Percentiles rank a stretch among this genome's conserved stretches.
Evolutionary conservation across 1,139 yeast genomes (phyloP).

Genomic region (Yamadazyma songkhlaensis): DNA sequence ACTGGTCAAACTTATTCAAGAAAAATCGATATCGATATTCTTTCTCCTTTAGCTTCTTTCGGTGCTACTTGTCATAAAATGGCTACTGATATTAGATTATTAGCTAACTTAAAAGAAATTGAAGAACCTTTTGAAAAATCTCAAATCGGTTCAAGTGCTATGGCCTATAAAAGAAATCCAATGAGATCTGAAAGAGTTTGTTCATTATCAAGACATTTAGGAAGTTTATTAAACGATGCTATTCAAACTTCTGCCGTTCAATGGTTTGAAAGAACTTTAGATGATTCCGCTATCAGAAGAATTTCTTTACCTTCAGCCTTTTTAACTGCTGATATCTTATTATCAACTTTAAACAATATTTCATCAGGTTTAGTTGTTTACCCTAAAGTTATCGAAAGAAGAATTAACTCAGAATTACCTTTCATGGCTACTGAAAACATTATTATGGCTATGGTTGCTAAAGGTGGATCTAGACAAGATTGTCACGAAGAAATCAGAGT

Average conservation of each 20-base stretch:
- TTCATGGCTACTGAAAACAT: conserved; percentile 99
- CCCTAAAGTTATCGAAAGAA: conserved; percentile 97
- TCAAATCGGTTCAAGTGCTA: conserved; percentile 96
- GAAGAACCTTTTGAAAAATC: conserved; percentile 98
- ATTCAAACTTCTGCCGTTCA: conserved; percentile 96
- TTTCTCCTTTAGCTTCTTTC: conserved; percentile 89
- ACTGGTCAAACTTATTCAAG: conserved; percentile 99
- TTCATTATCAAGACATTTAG: conserved; percentile 92
- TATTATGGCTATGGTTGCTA: conserved; percentile 99
- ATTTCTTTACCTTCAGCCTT: conserved; percentile 96
- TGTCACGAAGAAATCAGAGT: conserved; percentile 98
- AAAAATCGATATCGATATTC: conserved; percentile 92
- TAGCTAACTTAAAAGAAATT: conserved; percentile 94
- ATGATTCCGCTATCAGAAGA: conserved; percentile 97
- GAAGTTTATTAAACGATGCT: conserved; percentile 87
- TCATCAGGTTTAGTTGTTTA: conserved; percentile 95
- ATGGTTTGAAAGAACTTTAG: conserved; percentile 99
- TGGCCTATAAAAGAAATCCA: conserved; percentile 99
- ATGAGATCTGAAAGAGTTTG: conserved; percentile 99
- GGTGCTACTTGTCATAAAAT: conserved; percentile 98
- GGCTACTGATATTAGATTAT: conserved; percentile 93
- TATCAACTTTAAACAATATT: conserved; percentile 86
- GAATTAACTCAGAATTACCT: conserved; percentile 92
- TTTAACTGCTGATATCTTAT: conserved; percentile 89
- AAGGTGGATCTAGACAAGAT: conserved; percentile 97